Evolutionary conservation across 108 stramenopile species (phyloP).

Genomic region (Nannochloropsis gaditana): DNA sequence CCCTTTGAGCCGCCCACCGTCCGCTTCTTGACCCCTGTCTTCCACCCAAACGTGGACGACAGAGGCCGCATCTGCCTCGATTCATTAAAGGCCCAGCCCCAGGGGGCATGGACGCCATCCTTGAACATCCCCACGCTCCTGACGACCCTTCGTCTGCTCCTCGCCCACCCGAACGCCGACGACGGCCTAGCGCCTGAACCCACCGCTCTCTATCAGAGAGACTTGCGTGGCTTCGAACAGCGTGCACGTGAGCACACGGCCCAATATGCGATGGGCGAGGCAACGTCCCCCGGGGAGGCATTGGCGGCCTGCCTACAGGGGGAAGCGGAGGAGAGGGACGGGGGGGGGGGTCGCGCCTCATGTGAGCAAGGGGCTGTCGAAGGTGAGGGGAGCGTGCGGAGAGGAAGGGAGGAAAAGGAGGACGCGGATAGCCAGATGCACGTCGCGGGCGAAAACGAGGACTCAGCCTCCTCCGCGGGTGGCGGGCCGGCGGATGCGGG

Average conservation of each 20-base stretch:
- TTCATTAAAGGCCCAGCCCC: constrained; percentile 58
- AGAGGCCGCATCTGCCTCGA: constrained; percentile 66
- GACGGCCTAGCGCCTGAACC: constrained; percentile 64
- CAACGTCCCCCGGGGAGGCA: not conserved
- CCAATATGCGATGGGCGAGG: constrained; percentile 28
- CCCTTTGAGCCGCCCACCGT: constrained; percentile 67
- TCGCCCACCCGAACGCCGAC: constrained; percentile 67
- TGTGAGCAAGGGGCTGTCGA: not conserved
- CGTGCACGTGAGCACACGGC: constrained; percentile 34
- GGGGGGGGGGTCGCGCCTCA: not conserved
- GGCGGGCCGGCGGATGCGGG: not conserved
- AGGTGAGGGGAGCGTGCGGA: constrained; percentile 18
- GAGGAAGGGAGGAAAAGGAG: constrained; percentile 14
- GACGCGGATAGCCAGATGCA: not conserved
- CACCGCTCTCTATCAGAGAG: constrained; percentile 35
- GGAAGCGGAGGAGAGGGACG: not conserved
- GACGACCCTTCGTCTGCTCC: constrained; percentile 60
- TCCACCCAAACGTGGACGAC: constrained; percentile 65
- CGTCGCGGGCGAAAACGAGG: not conserved
- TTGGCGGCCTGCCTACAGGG: not conserved
- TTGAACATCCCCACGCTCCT: constrained; percentile 63
- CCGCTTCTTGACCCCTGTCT: constrained; percentile 64
- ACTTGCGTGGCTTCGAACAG: constrained; percentile 27
- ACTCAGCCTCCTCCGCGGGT: not conserved
- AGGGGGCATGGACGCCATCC: constrained; percentile 65